These are phyloP conservation scores for Lipomyces yarrowii DNA, from an alignment of 1,139 yeast species.

Conservation along the genomic window DNA sequence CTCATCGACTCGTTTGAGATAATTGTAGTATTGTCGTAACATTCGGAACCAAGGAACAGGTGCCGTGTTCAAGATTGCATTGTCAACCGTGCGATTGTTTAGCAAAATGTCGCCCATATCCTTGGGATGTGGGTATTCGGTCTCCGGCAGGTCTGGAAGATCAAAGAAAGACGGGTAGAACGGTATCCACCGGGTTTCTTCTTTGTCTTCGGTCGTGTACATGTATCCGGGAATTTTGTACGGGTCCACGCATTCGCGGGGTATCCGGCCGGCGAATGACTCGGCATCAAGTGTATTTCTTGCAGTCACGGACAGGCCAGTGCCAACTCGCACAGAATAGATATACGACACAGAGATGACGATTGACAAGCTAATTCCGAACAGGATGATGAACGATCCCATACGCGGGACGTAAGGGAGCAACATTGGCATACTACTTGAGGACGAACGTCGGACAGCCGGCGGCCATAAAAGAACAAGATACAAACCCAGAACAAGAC, in stretches of 20 bases:
- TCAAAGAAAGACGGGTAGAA: slow-evolving; percentile 12
- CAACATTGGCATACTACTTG: no score
- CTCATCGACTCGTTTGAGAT: neutral
- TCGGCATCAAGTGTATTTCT: neutral
- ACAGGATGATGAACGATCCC: no score
- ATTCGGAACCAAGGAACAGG: slow-evolving; percentile 5
- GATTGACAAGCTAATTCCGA: no score
- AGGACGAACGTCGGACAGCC: no score
- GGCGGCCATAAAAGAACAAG: no score
- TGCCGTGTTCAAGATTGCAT: neutral
- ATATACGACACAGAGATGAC: no score
- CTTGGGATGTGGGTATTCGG: slow-evolving; percentile 14
- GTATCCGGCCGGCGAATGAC: neutral
- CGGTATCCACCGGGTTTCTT: slow-evolving; percentile 16
- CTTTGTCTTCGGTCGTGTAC: neutral
- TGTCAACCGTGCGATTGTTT: neutral
- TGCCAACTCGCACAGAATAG: neutral
- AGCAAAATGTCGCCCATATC: neutral
- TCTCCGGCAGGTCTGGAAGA: neutral
- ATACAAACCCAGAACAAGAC: no score
- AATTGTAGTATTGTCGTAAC: neutral
- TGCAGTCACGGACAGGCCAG: neutral
- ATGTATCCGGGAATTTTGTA: slow-evolving; percentile 22
- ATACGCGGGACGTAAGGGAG: neutral
- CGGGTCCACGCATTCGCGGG: slow-evolving; percentile 17